A percentile compares a stretch with the other conserved stretches of the same genome.
Evolutionary conservation across 2,329 filamentous ascomycete genomes (phyloP).

Genomic region (Cladorrhinum sp.): DNA sequence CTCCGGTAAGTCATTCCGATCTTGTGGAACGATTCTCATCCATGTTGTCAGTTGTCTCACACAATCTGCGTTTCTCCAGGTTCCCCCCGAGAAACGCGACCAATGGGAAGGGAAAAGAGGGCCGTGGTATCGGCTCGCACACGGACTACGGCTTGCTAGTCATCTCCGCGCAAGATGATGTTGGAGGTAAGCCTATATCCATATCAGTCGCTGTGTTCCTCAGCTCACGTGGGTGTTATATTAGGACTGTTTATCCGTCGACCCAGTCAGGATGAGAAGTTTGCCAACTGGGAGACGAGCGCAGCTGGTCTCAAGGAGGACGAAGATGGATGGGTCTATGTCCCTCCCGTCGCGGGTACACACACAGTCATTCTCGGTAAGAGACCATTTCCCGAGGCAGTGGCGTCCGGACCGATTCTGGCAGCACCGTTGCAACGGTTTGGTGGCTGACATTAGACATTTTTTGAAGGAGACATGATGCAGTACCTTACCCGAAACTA

Average conservation of each 20-base stretch:
- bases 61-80: conserved; percentile 18
- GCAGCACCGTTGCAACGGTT: background rate
- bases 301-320: conserved; percentile 44
- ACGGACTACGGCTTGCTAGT: conserved; percentile 53
- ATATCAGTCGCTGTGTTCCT: background rate
- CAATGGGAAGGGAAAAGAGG: conserved; percentile 49
- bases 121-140: conserved; percentile 50
- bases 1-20: conserved; percentile 37
- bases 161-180: conserved; percentile 48
- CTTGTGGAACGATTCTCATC: conserved; percentile 8
- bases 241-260: conserved; percentile 45
- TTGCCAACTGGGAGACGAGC: conserved; percentile 46
- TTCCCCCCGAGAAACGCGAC: conserved; percentile 36
- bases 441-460: background rate
- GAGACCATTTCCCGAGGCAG: background rate
- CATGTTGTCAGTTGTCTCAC: conserved; percentile 1
- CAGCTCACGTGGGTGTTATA: background rate
- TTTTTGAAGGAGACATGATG: conserved; percentile 49
- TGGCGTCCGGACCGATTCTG: background rate
- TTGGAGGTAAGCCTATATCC: conserved; percentile 38
- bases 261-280: conserved; percentile 38
- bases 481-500: conserved; percentile 47
- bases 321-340: conserved; percentile 46
- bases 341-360: conserved; percentile 42
- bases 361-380: conserved; percentile 50